phyloP scores from a whole-genome alignment of 805 yeast species.

The Saccharomyces paradoxus region DNA sequence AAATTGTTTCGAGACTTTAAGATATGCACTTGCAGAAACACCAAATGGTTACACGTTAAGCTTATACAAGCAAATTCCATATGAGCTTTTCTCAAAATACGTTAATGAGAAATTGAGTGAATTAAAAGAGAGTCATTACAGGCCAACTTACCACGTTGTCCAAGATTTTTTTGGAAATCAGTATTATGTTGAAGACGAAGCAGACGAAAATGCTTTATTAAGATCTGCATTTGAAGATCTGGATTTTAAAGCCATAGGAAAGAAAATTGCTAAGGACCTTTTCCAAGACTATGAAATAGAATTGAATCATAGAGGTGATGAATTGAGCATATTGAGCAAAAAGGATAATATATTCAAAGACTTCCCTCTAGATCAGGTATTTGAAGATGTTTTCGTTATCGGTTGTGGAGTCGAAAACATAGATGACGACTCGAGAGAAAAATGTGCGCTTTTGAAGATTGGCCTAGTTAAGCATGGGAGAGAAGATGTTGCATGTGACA shows the following conservation, averaged over 20 bases:
- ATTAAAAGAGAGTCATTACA: constrained; percentile 13
- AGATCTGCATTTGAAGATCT: constrained; percentile 15
- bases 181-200: constrained; percentile 24
- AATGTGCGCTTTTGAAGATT: constrained; percentile 14
- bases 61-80: constrained; percentile 14
- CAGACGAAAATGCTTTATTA: constrained; percentile 14
- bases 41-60: constrained; percentile 13
- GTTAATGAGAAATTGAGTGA: constrained; percentile 10
- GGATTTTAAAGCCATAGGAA: constrained; percentile 14
- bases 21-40: constrained; percentile 10
- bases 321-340: constrained; percentile 15
- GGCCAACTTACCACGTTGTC: constrained; percentile 20
- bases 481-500: neutral
- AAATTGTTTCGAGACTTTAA: neutral
- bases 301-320: constrained; percentile 20
- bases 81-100: constrained; percentile 13
- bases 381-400: constrained; percentile 19
- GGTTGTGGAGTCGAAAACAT: constrained; percentile 14
- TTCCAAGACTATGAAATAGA: constrained; percentile 26
- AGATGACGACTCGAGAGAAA: constrained; percentile 9
- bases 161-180: constrained; percentile 26
- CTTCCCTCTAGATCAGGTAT: constrained; percentile 13
- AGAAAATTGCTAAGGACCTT: constrained; percentile 18
- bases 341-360: constrained; percentile 16
- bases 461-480: constrained; percentile 4